Percentiles rank a stretch among this genome's conserved stretches.
Conservation (phyloP, 331 rosid genomes). For the Cucumis variabilis region DNA sequence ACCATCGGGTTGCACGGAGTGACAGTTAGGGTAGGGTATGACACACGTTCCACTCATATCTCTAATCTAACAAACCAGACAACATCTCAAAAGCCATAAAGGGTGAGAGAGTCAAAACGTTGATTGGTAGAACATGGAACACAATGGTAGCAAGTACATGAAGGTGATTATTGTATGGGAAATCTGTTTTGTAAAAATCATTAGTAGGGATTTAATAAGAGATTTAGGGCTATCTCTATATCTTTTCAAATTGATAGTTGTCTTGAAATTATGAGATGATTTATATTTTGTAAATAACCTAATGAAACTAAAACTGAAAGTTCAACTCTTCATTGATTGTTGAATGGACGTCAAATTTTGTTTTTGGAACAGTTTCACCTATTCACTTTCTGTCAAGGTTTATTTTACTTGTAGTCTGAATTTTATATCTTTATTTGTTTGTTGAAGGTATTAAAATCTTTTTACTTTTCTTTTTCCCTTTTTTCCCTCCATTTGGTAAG, state of each 20-base stretch:
- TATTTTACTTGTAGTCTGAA: background rate
- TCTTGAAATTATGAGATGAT: background rate
- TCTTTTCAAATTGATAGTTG: background rate
- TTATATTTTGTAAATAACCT: background rate
- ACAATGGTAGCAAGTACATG: too few species aligned
- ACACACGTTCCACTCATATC: slow-evolving; percentile 6
- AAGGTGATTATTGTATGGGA: too few species aligned
- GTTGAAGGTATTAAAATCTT: background rate
- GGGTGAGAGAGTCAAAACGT: slow-evolving; percentile 89
- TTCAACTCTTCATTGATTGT: background rate
- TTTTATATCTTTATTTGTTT: background rate
- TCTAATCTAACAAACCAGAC: slow-evolving; percentile 84
- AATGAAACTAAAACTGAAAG: background rate
- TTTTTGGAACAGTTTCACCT: background rate
- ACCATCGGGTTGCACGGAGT: too few species aligned
- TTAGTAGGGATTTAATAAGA: background rate
- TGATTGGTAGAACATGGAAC: slow-evolving; percentile 81
- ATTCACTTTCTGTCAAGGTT: background rate
- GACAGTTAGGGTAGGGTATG: too few species aligned
- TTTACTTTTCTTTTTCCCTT: background rate
- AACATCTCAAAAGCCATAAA: slow-evolving; percentile 87
- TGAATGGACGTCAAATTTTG: background rate
- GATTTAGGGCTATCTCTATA: slow-evolving; percentile 18
- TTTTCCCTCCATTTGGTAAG: too few species aligned
- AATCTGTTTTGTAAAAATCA: background rate